Evolutionary conservation across 176 grass and related monocot genomes (phyloP).

Genomic region (Secale cereale): DNA sequence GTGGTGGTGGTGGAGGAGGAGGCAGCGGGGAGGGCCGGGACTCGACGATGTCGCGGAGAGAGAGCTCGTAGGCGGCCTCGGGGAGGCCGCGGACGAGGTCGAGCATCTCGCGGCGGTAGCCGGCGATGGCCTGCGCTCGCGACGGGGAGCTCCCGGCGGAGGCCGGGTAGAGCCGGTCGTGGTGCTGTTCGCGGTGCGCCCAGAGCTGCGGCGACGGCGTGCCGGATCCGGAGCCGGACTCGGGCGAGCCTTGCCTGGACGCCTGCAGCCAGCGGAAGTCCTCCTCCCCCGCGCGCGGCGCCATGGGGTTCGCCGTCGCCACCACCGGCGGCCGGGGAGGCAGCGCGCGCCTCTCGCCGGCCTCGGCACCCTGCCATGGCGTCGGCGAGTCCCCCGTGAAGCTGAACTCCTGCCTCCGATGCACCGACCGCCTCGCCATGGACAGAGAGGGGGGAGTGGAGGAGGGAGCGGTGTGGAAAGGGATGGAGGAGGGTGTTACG

Average conservation of each 20-base stretch:
- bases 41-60: constrained; percentile 90
- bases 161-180: constrained; percentile 1
- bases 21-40: neutral
- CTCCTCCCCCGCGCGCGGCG: constrained; percentile 10
- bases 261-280: constrained; percentile 43
- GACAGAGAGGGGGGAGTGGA: neutral
- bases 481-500: neutral
- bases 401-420: constrained; percentile 41
- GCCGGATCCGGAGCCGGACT: constrained; percentile 17
- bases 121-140: constrained; percentile 50
- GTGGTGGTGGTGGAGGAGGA: neutral
- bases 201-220: constrained; percentile 48
- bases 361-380: neutral
- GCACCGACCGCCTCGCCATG: constrained; percentile 21
- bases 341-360: neutral
- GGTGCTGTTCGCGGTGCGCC: neutral
- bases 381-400: constrained; percentile 2
- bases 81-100: constrained; percentile 73
- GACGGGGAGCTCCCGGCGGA: constrained; percentile 13
- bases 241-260: constrained; percentile 24
- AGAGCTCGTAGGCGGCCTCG: constrained; percentile 66
- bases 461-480: neutral
- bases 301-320: neutral
- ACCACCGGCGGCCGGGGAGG: neutral
- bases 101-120: constrained; percentile 77